These are phyloP conservation scores for Salix dunnii DNA, from an alignment of 345 rosid genomes.

Conservation along the genomic window DNA sequence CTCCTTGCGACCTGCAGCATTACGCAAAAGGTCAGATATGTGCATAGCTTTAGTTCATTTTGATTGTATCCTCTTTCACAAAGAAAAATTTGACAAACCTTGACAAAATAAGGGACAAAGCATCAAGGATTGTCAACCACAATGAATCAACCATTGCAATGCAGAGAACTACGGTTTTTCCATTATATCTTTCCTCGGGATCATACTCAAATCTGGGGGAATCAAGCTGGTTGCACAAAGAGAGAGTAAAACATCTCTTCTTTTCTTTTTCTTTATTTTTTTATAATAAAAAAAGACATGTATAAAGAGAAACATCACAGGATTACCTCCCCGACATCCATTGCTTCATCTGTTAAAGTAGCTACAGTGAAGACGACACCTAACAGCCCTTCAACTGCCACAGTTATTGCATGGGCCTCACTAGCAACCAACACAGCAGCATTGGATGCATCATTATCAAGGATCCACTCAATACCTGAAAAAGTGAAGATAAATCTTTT, in stretches of 20 bases:
- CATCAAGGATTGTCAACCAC: conserved; percentile 96
- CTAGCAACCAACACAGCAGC: conserved; percentile 97
- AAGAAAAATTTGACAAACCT: conserved; percentile 49
- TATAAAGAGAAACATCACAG: conserved; percentile 14
- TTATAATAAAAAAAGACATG: conserved; percentile 1
- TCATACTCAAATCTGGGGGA: conserved; percentile 80
- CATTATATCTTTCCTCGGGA: conserved; percentile 50
- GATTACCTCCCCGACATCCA: conserved; percentile 86
- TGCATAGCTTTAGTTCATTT: neutral
- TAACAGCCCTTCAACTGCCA: conserved; percentile 91
- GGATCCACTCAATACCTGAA: conserved; percentile 97
- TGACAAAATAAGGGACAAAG: conserved; percentile 84
- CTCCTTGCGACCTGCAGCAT: conserved; percentile 89
- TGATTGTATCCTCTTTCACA: conserved; percentile 3
- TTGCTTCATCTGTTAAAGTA: conserved; percentile 93
- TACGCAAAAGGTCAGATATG: conserved; percentile 31
- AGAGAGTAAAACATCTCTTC: conserved; percentile 14
- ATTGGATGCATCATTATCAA: conserved; percentile 96
- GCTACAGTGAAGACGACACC: conserved; percentile 95
- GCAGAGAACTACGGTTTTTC: conserved; percentile 74
- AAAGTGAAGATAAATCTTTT: conserved; percentile 9
- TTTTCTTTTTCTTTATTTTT: no score
- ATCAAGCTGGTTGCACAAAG: conserved; percentile 59
- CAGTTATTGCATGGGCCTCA: conserved; percentile 94
- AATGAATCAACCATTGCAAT: conserved; percentile 88